Base-by-base conservation (phyloP, 129 eudicot genomes). In the Cynara cardunculus region DNA sequence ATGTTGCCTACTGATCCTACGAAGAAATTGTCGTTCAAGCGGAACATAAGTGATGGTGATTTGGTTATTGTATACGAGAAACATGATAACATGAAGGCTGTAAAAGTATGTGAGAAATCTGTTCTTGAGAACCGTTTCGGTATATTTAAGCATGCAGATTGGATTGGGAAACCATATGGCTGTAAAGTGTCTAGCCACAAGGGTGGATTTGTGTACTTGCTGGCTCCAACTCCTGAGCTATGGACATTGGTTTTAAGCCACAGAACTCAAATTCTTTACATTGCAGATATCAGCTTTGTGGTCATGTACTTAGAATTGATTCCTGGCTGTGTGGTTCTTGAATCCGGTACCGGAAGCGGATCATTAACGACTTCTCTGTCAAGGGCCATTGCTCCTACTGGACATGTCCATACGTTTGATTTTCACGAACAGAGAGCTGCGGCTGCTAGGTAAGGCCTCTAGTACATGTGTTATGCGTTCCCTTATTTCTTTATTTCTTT, bases 231-330 rank as follows among this genome's bases (percentile, higher is more conserved):
- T 27, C 94, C 99, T 3, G 99, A 95, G 81, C 82, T 92, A 26
- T 95, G 99, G 99, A 95, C 97, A 13, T 35, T 92, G 86, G 99
- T 95, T 73, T 80, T 92, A 46, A 95, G 99, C 83, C 99, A 95
- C 85, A 82, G 97, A 82, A 95, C 99, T 35, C 97, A 95, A 79
- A 95, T 95, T 82, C 87, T 95, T 3, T 95, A 95, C 78, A 81
- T 92, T 79, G 96, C 94, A n/a, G 99, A 95, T 80, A 92, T 95
- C 64, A 92, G 97, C 79, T 90, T 95, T 83, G 96, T 95, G 25
- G 82, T 95, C 7, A 92, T 90, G 99, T 92, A 90, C 72, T 72
- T 95, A 85, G 99, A 95, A 78, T 72, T 95, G 72, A 89, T 92
- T 73, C 96, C 96, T 5, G 97, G 99, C 81, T 92, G 99, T 77